Evolutionary conservation across 805 yeast genomes (phyloP).

Genomic region (Candida insectalens): DNA sequence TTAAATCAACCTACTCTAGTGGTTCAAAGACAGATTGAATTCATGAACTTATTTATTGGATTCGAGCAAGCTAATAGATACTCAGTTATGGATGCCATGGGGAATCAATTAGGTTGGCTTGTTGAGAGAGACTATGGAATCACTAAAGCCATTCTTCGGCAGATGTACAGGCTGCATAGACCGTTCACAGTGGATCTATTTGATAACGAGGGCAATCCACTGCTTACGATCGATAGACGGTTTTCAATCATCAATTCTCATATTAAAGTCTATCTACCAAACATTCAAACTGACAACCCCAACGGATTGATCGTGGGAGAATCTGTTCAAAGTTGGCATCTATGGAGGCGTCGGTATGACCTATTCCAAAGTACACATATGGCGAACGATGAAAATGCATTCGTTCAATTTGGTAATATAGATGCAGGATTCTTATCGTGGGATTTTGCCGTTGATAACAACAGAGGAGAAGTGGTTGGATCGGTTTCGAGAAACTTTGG

Average conservation of each 20-base stretch:
- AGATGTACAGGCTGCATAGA: slow-evolving; percentile 74
- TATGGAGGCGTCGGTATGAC: slow-evolving; percentile 85
- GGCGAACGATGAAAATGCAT: slow-evolving; percentile 13
- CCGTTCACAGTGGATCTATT: slow-evolving; percentile 73
- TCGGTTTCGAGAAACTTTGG: slow-evolving; percentile 91
- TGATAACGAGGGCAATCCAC: slow-evolving; percentile 49
- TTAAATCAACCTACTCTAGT: slow-evolving; percentile 76
- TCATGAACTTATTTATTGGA: slow-evolving; percentile 79
- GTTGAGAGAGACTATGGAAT: slow-evolving; percentile 72
- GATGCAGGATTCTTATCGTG: slow-evolving; percentile 84
- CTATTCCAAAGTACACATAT: slow-evolving; percentile 39
- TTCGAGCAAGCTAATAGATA: slow-evolving; percentile 88
- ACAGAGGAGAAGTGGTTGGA: slow-evolving; percentile 49
- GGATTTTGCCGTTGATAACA: slow-evolving; percentile 70
- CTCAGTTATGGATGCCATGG: slow-evolving; percentile 60
- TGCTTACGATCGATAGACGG: slow-evolving; percentile 67
- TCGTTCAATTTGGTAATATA: slow-evolving; percentile 74
- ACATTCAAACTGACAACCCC: slow-evolving; percentile 21
- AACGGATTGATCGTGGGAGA: slow-evolving; percentile 64
- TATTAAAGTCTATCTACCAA: slow-evolving; percentile 61
- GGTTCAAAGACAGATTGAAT: slow-evolving; percentile 80
- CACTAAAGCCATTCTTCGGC: slow-evolving; percentile 65
- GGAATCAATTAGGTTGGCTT: slow-evolving; percentile 71
- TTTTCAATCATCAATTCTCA: slow-evolving; percentile 86
- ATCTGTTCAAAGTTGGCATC: slow-evolving; percentile 87